These are phyloP conservation scores for Boletus subluridellus DNA, from an alignment of 1,284 basidiomycete genomes.

Conservation along the genomic window DNA sequence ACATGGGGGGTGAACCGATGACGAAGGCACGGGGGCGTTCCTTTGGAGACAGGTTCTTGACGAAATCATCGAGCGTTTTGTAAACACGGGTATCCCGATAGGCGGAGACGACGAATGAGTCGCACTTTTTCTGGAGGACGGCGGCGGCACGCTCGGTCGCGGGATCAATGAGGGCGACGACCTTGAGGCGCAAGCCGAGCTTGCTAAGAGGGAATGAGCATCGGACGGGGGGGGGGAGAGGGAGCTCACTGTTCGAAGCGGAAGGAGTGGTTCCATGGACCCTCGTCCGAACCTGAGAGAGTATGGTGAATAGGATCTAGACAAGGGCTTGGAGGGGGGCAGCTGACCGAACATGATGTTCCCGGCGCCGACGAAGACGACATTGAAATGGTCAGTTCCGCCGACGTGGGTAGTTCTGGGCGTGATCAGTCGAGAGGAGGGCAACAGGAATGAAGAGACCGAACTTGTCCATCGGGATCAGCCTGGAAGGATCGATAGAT, in stretches of 20 bases:
- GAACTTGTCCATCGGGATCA: slow-evolving; percentile 77
- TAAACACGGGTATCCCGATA: slow-evolving; percentile 91
- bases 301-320: slow-evolving; percentile 8
- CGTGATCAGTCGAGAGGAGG: slow-evolving; percentile 7
- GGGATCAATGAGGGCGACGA: slow-evolving; percentile 93
- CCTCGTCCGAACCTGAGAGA: slow-evolving; percentile 70
- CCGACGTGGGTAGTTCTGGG: slow-evolving; percentile 52
- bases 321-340: background rate
- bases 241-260: slow-evolving; percentile 79
- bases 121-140: slow-evolving; percentile 87
- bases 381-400: slow-evolving; percentile 75
- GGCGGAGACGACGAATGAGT: slow-evolving; percentile 90
- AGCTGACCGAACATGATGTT: slow-evolving; percentile 89
- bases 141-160: slow-evolving; percentile 75
- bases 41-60: slow-evolving; percentile 61
- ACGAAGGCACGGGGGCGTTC: slow-evolving; percentile 75
- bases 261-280: slow-evolving; percentile 94
- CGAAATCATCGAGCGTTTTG: slow-evolving; percentile 85
- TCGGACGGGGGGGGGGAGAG: background rate
- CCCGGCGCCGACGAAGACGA: slow-evolving; percentile 89
- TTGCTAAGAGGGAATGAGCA: slow-evolving; percentile 56
- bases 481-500: slow-evolving; percentile 72
- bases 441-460: slow-evolving; percentile 14
- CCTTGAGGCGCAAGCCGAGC: slow-evolving; percentile 94
- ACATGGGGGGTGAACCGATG: slow-evolving; percentile 91